phyloP scores from a whole-genome alignment of 2,329 filamentous ascomycete species.

The Hypoxylon sp. region DNA sequence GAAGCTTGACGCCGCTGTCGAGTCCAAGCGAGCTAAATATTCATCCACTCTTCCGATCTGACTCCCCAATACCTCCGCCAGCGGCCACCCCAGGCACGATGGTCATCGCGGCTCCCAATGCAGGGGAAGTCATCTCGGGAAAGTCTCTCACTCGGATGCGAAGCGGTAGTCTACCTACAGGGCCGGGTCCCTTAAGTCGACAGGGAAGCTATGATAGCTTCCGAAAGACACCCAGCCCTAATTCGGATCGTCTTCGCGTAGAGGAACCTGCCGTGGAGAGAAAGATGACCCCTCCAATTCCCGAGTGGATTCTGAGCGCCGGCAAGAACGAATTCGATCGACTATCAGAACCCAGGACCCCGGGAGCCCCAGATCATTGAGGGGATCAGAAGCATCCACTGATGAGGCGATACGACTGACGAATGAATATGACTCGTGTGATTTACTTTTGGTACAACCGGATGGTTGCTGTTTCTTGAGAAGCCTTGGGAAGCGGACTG shows the following conservation, averaged over 20 bases:
- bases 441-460: slow-evolving; percentile 10
- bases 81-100: slow-evolving; percentile 77
- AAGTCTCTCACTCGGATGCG: slow-evolving; percentile 68
- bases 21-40: slow-evolving; percentile 75
- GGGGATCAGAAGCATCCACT: slow-evolving; percentile 38
- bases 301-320: slow-evolving; percentile 71
- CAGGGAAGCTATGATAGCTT: slow-evolving; percentile 67
- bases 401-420: slow-evolving; percentile 35
- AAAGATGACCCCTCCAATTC: slow-evolving; percentile 72
- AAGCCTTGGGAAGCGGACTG: slow-evolving; percentile 26
- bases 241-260: slow-evolving; percentile 43
- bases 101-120: slow-evolving; percentile 78
- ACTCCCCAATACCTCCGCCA: slow-evolving; percentile 77
- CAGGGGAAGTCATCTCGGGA: slow-evolving; percentile 74
- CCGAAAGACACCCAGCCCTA: slow-evolving; percentile 49
- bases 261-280: slow-evolving; percentile 56
- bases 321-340: slow-evolving; percentile 66
- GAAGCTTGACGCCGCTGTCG: slow-evolving; percentile 55
- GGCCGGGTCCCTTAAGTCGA: slow-evolving; percentile 65
- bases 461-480: slow-evolving; percentile 12
- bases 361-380: slow-evolving; percentile 41
- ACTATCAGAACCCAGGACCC: slow-evolving; percentile 61
- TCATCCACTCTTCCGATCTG: slow-evolving; percentile 82
- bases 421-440: slow-evolving; percentile 39
- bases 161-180: slow-evolving; percentile 67